These are phyloP conservation scores for Medakamo hakoo DNA, from an alignment of 139 green algal genomes.

Conservation along the genomic window DNA sequence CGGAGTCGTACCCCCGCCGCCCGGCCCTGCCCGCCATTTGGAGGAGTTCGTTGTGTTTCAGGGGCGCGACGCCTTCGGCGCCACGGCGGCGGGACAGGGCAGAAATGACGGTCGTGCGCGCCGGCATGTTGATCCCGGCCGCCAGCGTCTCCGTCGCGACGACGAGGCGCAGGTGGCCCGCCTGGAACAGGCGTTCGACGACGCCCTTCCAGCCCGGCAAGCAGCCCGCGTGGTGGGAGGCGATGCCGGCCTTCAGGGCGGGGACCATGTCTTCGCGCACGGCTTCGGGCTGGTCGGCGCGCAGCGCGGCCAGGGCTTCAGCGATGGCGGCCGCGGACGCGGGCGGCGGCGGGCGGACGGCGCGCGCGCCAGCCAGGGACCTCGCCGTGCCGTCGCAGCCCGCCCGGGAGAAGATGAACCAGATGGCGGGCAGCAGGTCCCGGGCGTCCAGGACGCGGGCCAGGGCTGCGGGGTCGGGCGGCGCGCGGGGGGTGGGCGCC, in stretches of 20 bases:
- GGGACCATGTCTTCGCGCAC: slow-evolving; percentile 40
- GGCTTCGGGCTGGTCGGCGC: slow-evolving; percentile 47
- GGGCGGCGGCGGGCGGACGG: not conserved
- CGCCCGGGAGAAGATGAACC: slow-evolving; percentile 72
- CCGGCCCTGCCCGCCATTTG: slow-evolving; percentile 61
- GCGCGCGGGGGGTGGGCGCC: not conserved
- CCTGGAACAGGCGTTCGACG: slow-evolving; percentile 79
- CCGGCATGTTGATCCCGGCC: slow-evolving; percentile 97
- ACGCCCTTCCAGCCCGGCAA: slow-evolving; percentile 83
- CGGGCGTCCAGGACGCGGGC: slow-evolving; percentile 18
- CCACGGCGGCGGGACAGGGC: slow-evolving; percentile 44
- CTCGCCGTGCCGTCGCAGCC: slow-evolving; percentile 49
- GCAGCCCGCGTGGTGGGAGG: slow-evolving; percentile 81
- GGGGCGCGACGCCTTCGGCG: slow-evolving; percentile 17
- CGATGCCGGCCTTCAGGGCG: slow-evolving; percentile 52
- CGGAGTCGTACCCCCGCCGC: slow-evolving; percentile 60
- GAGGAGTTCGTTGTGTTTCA: slow-evolving; percentile 82
- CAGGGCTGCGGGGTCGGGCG: not conserved
- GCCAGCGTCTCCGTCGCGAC: slow-evolving; percentile 96
- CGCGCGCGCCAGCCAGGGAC: slow-evolving; percentile 1
- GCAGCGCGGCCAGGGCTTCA: slow-evolving; percentile 36
- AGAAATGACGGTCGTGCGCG: slow-evolving; percentile 70
- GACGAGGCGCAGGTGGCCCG: slow-evolving; percentile 61
- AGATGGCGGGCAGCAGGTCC: slow-evolving; percentile 77
- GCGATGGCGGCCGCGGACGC: slow-evolving; percentile 34